A percentile compares a stretch with the other conserved stretches of the same genome.
Conservation (phyloP, 2,329 filamentous ascomycete genomes). For the Phaeoacremonium minimum region DNA sequence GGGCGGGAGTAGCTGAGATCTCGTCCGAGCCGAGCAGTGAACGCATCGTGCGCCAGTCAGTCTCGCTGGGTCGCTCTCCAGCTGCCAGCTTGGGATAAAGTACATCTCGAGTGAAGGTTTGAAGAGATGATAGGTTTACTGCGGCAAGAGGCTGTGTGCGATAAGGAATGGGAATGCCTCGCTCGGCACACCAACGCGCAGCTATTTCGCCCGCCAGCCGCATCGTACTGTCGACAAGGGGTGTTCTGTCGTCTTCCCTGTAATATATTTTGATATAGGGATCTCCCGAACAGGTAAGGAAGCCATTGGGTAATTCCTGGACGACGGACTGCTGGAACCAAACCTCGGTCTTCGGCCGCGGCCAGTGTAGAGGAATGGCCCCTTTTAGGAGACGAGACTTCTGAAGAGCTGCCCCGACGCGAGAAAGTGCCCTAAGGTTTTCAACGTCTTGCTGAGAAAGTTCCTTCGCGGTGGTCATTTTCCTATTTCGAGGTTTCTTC, state of each 20-base stretch:
- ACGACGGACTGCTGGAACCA: constrained; percentile 29
- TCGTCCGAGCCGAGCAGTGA: constrained; percentile 45
- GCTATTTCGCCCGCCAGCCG: constrained; percentile 57
- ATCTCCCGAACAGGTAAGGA: constrained; percentile 35
- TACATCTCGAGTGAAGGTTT: constrained; percentile 29
- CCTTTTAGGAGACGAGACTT: constrained; percentile 38
- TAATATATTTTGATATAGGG: constrained; percentile 44
- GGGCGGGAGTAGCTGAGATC: constrained; percentile 46
- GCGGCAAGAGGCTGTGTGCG: constrained; percentile 41
- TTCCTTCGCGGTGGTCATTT: constrained; percentile 36
- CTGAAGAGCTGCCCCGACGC: constrained; percentile 42
- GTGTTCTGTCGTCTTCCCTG: constrained; percentile 18
- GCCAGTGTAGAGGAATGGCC: constrained; percentile 43
- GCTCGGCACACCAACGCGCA: constrained; percentile 54
- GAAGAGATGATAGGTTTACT: constrained; percentile 29
- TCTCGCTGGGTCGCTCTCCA: constrained; percentile 22
- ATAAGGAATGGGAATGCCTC: constrained; percentile 56
- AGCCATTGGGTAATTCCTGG: constrained; percentile 12
- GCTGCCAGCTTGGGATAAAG: constrained; percentile 32
- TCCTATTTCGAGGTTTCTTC: constrained; percentile 24
- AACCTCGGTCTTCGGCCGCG: constrained; percentile 37
- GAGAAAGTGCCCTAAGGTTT: constrained; percentile 42
- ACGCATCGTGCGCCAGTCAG: constrained; percentile 23
- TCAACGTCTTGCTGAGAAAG: constrained; percentile 35
- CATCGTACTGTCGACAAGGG: constrained; percentile 50